Base-by-base conservation (phyloP, 2,329 filamentous ascomycete genomes). In the Elsinoe arachidis region DNA sequence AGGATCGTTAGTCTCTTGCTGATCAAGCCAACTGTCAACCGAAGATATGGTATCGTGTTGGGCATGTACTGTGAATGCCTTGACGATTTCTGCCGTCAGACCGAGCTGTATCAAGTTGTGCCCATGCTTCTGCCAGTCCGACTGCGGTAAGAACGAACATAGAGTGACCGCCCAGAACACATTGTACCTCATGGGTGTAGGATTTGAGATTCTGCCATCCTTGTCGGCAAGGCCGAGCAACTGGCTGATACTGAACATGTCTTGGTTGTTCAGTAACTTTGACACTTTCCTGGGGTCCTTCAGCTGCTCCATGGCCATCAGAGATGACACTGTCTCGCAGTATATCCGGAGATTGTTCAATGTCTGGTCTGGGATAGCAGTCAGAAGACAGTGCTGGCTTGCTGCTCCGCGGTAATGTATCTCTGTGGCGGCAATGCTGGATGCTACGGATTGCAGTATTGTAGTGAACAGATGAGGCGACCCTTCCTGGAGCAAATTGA, bases 401-500 rank as follows among this genome's bases (percentile, higher is more conserved):
- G 89, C 87, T 2, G 90, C 78, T 5, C 93, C 93, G 64, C 93
- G 86, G 69, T 96, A 90, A 61, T 91, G 86, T 62, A 97, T 96
- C 72, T 99, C 93, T 3, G 88, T 84, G 0, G 90, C 85, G 7
- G 90, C 86, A 59, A 99, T 90, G 0, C 91, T 92, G 68, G 85
- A 90, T 1, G 63, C 38, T 62, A 69, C 26, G 66, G 41, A 46
- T n/a, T 56, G 54, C 17, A 56, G 41, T 2, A 56, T 17, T 58
- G 79, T 78, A 12, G 84, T 80, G 10, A 90, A 71, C 1, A 80
- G 79, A 64, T 87, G 84, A 58, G 75, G 75, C 59, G 77, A 69
- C 1, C 76, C 74, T 58, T 56, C 38, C 17, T 33, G 33, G 2
- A 53, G 34, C 5, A 53, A 11, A 15, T 53, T 53, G n/a, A 34